Base-by-base conservation (phyloP, 225 moss, liverwort and hornwort genomes). In the Physcomitrellopsis africana region DNA sequence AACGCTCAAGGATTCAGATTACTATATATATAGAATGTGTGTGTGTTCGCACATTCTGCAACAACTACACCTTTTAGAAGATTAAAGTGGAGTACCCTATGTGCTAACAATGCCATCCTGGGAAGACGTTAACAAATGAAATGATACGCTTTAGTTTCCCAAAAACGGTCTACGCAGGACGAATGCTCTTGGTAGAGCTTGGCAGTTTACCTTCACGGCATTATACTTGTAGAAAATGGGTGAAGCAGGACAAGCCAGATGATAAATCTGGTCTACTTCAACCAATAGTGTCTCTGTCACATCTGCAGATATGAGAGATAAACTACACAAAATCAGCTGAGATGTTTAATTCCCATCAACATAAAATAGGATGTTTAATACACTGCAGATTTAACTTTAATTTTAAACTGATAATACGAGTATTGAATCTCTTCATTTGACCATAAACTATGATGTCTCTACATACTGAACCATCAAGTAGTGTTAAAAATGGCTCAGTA, bases 211-310 rank as follows among this genome's bases (percentile, higher is more conserved):
- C 85, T 91, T 91, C 3, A 91, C 91, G 37, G 91, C 88, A 63
- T 91, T 91, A 69, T 91, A 81, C 74, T 91, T 91, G 64, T 91
- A 91, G 79, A 86, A 91, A 75, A 91, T 91, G 23, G 91, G 91
- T 17, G 91, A 91, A 29, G 91, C 91, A 17, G 91, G 91, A 70
- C 91, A 91, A 23, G 91, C 91, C 74, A 91, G 70, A 79, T 91
- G 91, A 75, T 91, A 91, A 69, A 91, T 91, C 83, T 88, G 91
- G 53, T 91, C 91, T 29, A 88, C 88, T 70, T 91, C 91, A 48
- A 88, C 57, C 51, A 91, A 65, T 17, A 91, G 79, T 17, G 88
- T 42, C 79, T 86, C 82, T 41, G 91, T 91, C 68, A 91, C 91
- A 82, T 88, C 88, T 89, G 85, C 75, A 75, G 29, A 47, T 18